Evolutionary conservation across 1,139 yeast species (phyloP).

Genomic region (Barnettozyma hawaiiensis): DNA sequence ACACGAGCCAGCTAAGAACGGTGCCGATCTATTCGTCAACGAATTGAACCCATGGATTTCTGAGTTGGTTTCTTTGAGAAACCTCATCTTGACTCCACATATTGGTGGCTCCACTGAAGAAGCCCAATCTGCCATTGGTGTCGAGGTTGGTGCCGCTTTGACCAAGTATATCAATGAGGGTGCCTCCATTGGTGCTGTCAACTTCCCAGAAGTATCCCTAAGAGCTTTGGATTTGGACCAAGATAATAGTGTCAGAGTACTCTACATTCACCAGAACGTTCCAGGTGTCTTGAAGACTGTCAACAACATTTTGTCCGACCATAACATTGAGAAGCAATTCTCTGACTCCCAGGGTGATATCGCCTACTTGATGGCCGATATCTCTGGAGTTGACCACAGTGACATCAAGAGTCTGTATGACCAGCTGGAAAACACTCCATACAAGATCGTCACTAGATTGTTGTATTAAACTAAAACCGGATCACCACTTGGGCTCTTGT

Average conservation of each 20-base stretch:
- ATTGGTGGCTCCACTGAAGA: slow-evolving; percentile 99
- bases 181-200: slow-evolving; percentile 91
- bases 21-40: slow-evolving; percentile 69
- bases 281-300: slow-evolving; percentile 99
- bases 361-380: slow-evolving; percentile 98
- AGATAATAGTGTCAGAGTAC: slow-evolving; percentile 83
- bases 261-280: slow-evolving; percentile 94
- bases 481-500: not conserved
- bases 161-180: slow-evolving; percentile 95
- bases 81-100: slow-evolving; percentile 92
- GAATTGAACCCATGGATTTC: slow-evolving; percentile 78
- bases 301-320: slow-evolving; percentile 88
- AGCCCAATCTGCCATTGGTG: slow-evolving; percentile 96
- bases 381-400: slow-evolving; percentile 73
- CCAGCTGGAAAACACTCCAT: slow-evolving; percentile 84
- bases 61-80: slow-evolving; percentile 77
- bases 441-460: slow-evolving; percentile 86
- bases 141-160: slow-evolving; percentile 85
- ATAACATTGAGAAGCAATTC: slow-evolving; percentile 96
- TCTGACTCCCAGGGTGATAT: slow-evolving; percentile 94
- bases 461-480: slow-evolving; percentile 51
- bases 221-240: slow-evolving; percentile 89
- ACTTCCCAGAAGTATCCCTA: slow-evolving; percentile 96
- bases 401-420: slow-evolving; percentile 84
- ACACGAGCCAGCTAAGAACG: slow-evolving; percentile 96